These are phyloP conservation scores for Colletotrichum musicola DNA, from an alignment of 2,329 filamentous ascomycete species.

Conservation along the genomic window DNA sequence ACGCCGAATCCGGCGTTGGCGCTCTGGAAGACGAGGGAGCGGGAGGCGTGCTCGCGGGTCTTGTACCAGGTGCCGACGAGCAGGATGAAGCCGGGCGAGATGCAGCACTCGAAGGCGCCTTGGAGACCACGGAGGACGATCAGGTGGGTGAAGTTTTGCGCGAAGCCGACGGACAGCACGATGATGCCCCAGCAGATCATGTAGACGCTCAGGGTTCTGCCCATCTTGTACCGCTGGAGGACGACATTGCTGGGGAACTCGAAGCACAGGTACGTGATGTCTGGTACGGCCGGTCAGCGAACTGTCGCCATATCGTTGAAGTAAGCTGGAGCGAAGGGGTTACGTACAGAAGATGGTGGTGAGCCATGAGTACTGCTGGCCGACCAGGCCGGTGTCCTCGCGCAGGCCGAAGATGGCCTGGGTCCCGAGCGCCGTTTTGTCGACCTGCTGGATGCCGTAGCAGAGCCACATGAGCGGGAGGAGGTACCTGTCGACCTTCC, in stretches of 20 bases:
- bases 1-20: slow-evolving; percentile 50
- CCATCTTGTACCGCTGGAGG: slow-evolving; percentile 48
- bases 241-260: slow-evolving; percentile 50
- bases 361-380: slow-evolving; percentile 44
- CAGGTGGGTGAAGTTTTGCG: slow-evolving; percentile 53
- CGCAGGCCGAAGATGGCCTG: slow-evolving; percentile 55
- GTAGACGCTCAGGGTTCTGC: slow-evolving; percentile 30
- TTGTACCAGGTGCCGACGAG: slow-evolving; percentile 54
- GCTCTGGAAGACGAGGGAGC: slow-evolving; percentile 33
- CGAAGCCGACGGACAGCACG: slow-evolving; percentile 53
- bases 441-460: slow-evolving; percentile 62
- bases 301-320: no score
- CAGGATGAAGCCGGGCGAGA: slow-evolving; percentile 54
- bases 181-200: slow-evolving; percentile 47
- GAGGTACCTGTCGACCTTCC: slow-evolving; percentile 59
- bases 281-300: not conserved
- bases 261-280: slow-evolving; percentile 48
- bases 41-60: slow-evolving; percentile 48
- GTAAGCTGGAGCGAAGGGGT: not conserved
- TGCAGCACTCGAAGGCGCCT: slow-evolving; percentile 54
- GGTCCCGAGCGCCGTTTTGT: slow-evolving; percentile 57
- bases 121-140: slow-evolving; percentile 52
- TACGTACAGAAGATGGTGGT: slow-evolving; percentile 51
- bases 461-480: slow-evolving; percentile 62
- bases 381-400: slow-evolving; percentile 44